phyloP scores from a whole-genome alignment of 2,329 filamentous ascomycete genomes.

The Colletotrichum acutatum region DNA sequence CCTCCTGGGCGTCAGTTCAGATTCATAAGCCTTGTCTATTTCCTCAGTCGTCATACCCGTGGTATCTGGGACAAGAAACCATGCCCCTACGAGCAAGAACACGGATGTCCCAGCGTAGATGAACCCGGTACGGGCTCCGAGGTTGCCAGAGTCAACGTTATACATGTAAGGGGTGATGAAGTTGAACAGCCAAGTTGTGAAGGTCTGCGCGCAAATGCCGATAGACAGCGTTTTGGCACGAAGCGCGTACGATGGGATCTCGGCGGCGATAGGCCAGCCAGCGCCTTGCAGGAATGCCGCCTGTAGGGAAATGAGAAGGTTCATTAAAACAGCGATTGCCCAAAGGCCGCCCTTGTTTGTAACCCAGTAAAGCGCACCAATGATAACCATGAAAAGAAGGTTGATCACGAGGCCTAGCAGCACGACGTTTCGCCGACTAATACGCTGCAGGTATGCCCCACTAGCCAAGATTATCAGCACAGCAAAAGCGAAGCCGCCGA shows the following conservation, averaged over 20 bases:
- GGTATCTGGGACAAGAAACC: not conserved
- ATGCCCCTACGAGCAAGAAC: not conserved
- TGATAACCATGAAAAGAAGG: too few species aligned
- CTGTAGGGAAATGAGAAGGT: too few species aligned
- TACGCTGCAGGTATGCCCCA: too few species aligned
- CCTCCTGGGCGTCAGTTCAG: too few species aligned
- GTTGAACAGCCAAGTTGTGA: conserved; percentile 5
- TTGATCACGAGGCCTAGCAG: too few species aligned
- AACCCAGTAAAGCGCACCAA: too few species aligned
- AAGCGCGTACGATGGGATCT: conserved; percentile 2
- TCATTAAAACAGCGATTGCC: too few species aligned
- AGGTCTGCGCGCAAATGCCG: not conserved
- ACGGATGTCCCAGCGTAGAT: not conserved
- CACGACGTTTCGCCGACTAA: too few species aligned
- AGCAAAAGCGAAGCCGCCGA: too few species aligned
- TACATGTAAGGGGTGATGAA: conserved; percentile 7
- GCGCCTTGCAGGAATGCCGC: not conserved
- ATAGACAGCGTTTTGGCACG: not conserved
- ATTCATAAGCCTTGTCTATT: not conserved
- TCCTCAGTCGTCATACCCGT: conserved; percentile 10
- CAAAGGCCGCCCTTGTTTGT: too few species aligned
- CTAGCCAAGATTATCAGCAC: too few species aligned
- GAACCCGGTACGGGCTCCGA: too few species aligned
- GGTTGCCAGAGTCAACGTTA: not conserved
- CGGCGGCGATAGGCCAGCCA: conserved; percentile 1